phyloP scores from a whole-genome alignment of 176 grass and related monocot genomes.

The Paspalum notatum region DNA sequence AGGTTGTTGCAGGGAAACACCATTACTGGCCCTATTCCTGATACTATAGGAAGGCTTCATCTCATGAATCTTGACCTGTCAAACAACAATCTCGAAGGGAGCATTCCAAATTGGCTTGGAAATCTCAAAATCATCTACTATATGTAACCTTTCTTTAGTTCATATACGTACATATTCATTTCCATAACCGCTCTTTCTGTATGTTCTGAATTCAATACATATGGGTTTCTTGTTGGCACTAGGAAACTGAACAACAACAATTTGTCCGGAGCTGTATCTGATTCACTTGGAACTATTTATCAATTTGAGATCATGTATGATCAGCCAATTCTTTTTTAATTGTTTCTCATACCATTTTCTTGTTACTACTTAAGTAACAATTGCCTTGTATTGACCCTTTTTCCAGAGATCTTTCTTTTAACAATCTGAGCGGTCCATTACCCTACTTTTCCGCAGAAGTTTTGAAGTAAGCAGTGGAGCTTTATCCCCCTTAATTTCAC shows the following conservation, averaged over 20 bases:
- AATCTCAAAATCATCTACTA: neutral
- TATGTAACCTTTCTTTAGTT: neutral
- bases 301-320: neutral
- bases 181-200: neutral
- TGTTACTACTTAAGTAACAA: neutral
- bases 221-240: neutral
- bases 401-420: neutral
- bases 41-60: neutral
- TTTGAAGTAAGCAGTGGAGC: neutral
- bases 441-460: neutral
- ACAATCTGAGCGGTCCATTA: neutral
- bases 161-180: neutral
- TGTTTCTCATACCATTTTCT: neutral
- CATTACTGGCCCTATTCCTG: neutral
- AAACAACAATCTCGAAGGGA: too few relatives aligned
- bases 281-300: neutral
- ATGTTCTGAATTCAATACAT: neutral
- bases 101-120: too few relatives aligned
- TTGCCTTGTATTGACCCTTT: neutral
- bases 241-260: slow-evolving; percentile 2
- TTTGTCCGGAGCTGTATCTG: neutral
- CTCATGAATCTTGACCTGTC: too few relatives aligned
- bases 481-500: neutral
- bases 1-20: neutral
- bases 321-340: neutral